Evolutionary conservation across 768 basidiomycete species (phyloP), one percentile per base, ranked within the genome.

Genomic region (Suillus subalutaceus): DNA sequence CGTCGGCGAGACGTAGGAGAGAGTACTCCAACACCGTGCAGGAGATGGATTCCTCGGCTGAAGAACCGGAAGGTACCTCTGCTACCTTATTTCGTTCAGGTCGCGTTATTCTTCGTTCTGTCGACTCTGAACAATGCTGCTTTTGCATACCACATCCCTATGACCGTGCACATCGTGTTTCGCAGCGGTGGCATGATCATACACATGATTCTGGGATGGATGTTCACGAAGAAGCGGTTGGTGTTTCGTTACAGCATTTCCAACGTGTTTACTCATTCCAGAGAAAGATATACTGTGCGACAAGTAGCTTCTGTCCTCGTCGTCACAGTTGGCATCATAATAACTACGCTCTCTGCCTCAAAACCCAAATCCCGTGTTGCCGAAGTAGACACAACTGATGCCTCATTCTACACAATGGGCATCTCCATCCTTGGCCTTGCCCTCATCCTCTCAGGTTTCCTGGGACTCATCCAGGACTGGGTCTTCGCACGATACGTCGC

Each of bases 141-240:
- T 1, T 97, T 98, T 73, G 91, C 85, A 7, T 95, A 90, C 74
- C 78, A 84, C 48, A 90, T 97, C 66, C 95, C 96, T 26, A 94
- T 97, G 88, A 79, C 92, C 0, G 90, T 98, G 1, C 96, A 98
- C 78, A 97, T 98, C 75, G 91, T 98, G 67, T 97, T 97, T 73
- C 85, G 96, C 50, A 94, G 92, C 70, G 95, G 92, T 0, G 96
- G 95, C 0, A 80, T 97, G 63, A 86, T 94, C 40, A 82, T 96
- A 37, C 94, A 90, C 71, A 90, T 98, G 88, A 37, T 91, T 16
- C 83, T 96, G 60, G 94, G 94, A 1, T 90, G 87, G 83, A 63
- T 90, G 3, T 67, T 94, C 20, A 84, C 80, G 2, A 83, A 85
- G 3, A 92, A 90, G 75, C 84, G 83, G 87, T 91, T 66, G 63